These are phyloP conservation scores for Boletellus deceptivus DNA, from an alignment of 1,284 basidiomycete species.

Conservation along the genomic window DNA sequence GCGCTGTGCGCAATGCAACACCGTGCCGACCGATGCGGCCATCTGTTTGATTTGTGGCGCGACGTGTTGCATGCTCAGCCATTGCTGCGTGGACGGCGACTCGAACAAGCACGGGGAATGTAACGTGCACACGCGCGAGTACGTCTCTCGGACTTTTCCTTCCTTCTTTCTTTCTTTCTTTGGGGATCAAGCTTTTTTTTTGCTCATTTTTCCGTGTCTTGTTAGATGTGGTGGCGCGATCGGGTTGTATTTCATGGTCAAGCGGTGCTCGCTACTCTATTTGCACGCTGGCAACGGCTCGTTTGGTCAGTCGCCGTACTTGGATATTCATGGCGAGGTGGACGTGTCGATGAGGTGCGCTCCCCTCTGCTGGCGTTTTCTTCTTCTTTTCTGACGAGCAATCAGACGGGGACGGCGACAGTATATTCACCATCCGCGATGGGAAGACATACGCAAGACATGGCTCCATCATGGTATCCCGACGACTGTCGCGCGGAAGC, in stretches of 20 bases:
- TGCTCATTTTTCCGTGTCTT: no score
- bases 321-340: constrained; percentile 93
- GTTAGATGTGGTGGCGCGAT: constrained; percentile 85
- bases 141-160: constrained; percentile 38
- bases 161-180: no score
- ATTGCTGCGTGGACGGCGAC: constrained; percentile 85
- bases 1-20: constrained; percentile 77
- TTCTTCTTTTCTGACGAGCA: no score
- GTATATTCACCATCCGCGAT: constrained; percentile 81
- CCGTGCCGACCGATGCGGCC: constrained; percentile 82
- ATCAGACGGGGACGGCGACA: constrained; percentile 82
- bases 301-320: constrained; percentile 87
- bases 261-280: constrained; percentile 90
- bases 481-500: constrained; percentile 83
- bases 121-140: constrained; percentile 94
- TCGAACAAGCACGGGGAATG: constrained; percentile 76
- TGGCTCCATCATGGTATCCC: constrained; percentile 93
- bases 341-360: constrained; percentile 88
- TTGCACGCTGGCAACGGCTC: constrained; percentile 88
- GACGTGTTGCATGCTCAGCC: constrained; percentile 87
- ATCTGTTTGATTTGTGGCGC: constrained; percentile 92
- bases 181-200: no score
- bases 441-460: constrained; percentile 89
- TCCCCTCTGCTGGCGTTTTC: no score
- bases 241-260: constrained; percentile 90